A percentile compares a stretch with the other conserved stretches of the same genome.
phyloP scores from a whole-genome alignment of 441 rosid genomes.

The Populus hybrid region DNA sequence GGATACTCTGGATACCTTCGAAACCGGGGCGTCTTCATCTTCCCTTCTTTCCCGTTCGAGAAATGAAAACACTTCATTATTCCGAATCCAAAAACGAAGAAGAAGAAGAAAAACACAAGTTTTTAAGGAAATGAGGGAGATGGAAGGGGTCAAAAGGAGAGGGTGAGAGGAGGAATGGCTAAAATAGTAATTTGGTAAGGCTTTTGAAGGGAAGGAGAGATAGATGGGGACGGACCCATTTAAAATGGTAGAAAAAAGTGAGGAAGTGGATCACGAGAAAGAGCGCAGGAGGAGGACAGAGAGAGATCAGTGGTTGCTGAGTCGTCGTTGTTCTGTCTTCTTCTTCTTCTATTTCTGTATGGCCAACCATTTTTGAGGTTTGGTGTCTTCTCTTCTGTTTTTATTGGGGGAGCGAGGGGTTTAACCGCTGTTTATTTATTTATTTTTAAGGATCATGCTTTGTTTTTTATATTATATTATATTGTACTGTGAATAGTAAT shows the following conservation, averaged over 20 bases:
- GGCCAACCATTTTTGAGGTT: not conserved
- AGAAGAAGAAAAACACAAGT: not conserved
- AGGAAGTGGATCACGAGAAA: not conserved
- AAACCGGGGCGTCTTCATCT: slow-evolving; percentile 40
- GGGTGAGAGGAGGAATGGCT: not conserved
- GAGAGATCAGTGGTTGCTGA: too few relatives aligned
- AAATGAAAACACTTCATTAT: slow-evolving; percentile 94
- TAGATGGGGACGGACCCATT: not conserved
- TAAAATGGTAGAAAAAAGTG: not conserved
- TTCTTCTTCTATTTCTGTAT: too few relatives aligned
- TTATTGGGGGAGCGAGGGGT: not conserved
- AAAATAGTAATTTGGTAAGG: not conserved
- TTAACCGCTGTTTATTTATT: too few relatives aligned
- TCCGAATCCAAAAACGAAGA: not conserved
- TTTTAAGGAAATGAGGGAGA: not conserved
- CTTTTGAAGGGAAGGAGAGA: not conserved
- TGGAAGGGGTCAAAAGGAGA: not conserved
- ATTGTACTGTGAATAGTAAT: too few relatives aligned
- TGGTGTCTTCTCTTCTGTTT: not conserved
- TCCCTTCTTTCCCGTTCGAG: slow-evolving; percentile 60
- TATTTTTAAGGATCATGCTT: not conserved
- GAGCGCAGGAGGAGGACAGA: not conserved
- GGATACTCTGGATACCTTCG: slow-evolving; percentile 59
- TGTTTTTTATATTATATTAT: not conserved
- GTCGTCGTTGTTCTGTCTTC: too few relatives aligned